Evolutionary conservation across 441 rosid genomes (phyloP).

Genomic region (Populus hybrid): DNA sequence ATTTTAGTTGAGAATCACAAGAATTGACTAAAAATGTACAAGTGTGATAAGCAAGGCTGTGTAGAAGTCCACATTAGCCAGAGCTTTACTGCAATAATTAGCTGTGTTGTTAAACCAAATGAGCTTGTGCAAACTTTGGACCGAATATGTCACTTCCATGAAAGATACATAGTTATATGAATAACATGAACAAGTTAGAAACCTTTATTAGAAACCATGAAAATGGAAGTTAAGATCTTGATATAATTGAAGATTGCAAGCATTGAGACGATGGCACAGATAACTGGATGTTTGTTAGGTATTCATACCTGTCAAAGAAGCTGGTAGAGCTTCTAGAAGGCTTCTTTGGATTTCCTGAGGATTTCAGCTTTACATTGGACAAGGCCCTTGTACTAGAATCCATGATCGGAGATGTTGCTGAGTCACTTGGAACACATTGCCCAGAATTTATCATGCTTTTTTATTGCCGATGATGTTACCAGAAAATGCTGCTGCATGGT

Average conservation of each 20-base stretch:
- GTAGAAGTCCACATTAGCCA: background rate
- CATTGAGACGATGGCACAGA: background rate
- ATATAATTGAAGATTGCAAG: constrained; percentile 8
- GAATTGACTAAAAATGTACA: background rate
- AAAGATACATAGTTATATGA: background rate
- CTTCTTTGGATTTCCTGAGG: constrained; percentile 45
- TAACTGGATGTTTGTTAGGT: constrained; percentile 4
- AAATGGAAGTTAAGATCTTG: background rate
- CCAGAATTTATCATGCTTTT: constrained; percentile 26
- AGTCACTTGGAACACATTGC: constrained; percentile 29
- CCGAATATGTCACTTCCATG: background rate
- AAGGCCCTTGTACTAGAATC: constrained; percentile 26
- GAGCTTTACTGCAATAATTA: background rate
- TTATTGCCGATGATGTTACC: constrained; percentile 23
- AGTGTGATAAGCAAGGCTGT: background rate
- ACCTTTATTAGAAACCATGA: background rate
- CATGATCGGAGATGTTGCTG: constrained; percentile 27
- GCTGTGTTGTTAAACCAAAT: background rate
- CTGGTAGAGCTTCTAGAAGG: constrained; percentile 40
- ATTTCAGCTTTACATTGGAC: constrained; percentile 32
- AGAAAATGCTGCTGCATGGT: constrained; percentile 18
- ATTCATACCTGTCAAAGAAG: constrained; percentile 79
- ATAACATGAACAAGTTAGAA: background rate
- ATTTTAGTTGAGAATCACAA: background rate
- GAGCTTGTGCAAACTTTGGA: background rate